A percentile compares a stretch with the other conserved stretches of the same genome.
phyloP scores from a whole-genome alignment of 163 green algal species.

The Scenedesmus sp. region DNA sequence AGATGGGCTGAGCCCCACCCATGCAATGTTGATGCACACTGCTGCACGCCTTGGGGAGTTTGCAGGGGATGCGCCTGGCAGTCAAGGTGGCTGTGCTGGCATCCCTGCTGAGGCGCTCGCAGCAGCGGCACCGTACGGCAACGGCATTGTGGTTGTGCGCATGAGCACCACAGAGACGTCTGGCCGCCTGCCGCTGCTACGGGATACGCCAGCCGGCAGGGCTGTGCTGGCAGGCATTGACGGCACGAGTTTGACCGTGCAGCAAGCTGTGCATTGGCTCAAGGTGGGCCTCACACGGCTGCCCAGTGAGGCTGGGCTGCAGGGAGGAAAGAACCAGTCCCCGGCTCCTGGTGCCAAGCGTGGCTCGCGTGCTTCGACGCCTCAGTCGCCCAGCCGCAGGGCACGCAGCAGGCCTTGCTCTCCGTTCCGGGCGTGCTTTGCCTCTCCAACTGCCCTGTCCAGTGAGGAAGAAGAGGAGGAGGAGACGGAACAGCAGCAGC shows the following conservation, averaged over 20 bases:
- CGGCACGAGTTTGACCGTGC: constrained; percentile 1
- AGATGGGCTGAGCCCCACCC: background rate
- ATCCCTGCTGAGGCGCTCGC: background rate
- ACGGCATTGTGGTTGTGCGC: constrained; percentile 4
- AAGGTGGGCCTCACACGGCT: constrained; percentile 27
- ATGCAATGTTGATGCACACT: constrained; percentile 2
- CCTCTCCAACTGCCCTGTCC: background rate
- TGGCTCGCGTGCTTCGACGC: background rate
- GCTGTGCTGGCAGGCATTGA: constrained; percentile 1
- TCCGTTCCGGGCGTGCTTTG: constrained; percentile 35
- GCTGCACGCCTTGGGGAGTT: background rate
- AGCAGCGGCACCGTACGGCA: background rate
- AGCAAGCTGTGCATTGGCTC: constrained; percentile 40
- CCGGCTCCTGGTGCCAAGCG: background rate
- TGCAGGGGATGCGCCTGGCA: background rate
- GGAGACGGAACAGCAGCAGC: background rate
- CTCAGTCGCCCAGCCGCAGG: background rate
- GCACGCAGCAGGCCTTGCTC: constrained; percentile 40
- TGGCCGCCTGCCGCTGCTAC: constrained; percentile 5
- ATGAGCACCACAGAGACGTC: background rate
- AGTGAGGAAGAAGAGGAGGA: constrained; percentile 6
- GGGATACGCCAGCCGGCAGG: background rate
- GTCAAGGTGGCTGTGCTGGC: background rate
- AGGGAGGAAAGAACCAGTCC: background rate
- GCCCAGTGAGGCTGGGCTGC: background rate